phyloP scores from a whole-genome alignment of 139 green algal genomes.

The Ettlia oleoabundans region DNA sequence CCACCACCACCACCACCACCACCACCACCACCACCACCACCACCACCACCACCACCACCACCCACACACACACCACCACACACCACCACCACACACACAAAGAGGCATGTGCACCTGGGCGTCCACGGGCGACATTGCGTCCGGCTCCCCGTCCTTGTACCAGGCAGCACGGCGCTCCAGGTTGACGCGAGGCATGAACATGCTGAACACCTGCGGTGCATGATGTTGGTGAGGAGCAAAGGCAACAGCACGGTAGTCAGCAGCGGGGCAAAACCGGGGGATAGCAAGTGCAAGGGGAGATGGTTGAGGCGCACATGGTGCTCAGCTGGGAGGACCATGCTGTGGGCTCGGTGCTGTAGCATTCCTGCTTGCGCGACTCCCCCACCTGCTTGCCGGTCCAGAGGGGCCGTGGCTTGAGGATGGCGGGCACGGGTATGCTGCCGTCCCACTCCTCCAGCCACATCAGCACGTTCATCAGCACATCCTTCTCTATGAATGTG shows the following conservation, averaged over 20 bases:
- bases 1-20: too few relatives aligned
- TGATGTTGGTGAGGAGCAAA: too few relatives aligned
- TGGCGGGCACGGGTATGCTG: constrained; percentile 87
- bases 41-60: too few relatives aligned
- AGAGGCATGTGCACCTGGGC: constrained; percentile 70
- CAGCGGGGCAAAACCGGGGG: too few relatives aligned
- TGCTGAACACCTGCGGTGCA: constrained; percentile 68
- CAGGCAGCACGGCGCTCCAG: constrained; percentile 80
- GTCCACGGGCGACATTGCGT: constrained; percentile 87
- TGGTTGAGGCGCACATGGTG: too few relatives aligned
- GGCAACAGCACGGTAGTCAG: too few relatives aligned
- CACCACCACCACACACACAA: not conserved
- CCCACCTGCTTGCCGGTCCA: constrained; percentile 97
- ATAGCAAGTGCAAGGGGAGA: too few relatives aligned
- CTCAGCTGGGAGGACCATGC: too few relatives aligned
- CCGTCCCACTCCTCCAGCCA: constrained; percentile 96
- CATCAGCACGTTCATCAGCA: constrained; percentile 99
- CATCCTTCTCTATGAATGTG: constrained; percentile 93
- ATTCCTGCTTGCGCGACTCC: too few relatives aligned
- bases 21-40: too few relatives aligned
- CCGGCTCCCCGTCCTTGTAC: constrained; percentile 85
- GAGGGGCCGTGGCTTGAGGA: constrained; percentile 95
- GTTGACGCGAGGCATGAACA: constrained; percentile 93
- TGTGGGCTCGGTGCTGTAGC: too few relatives aligned
- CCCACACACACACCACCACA: not conserved